Base-by-base conservation (phyloP, 768 basidiomycete species). In the Lactifluus echinatus region DNA sequence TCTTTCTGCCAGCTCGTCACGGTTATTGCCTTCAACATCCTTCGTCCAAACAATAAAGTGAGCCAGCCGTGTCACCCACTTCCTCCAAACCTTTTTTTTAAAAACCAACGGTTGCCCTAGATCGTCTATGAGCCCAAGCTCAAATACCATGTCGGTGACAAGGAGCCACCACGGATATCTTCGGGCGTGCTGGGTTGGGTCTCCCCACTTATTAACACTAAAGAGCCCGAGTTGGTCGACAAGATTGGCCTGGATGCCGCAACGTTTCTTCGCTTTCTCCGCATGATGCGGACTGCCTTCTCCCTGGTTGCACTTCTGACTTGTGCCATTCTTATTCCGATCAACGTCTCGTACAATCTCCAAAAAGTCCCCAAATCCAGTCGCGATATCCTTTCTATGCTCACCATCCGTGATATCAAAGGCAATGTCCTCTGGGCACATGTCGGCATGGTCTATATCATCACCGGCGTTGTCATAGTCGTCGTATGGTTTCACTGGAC, bases 201-300 rank as follows among this genome's bases (percentile, higher is more conserved):
- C 0, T 84, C 86, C 8, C 93, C 93, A 0, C 80, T 97, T 39
- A 66, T 91, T 34, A 80, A 83, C 60, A 84, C 87, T 24, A 86
- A 85, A 66, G 93, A 97, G 68, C 84, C 89, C n/a, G 88, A 93
- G 60, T 81, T 96, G 33, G 75, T 95, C 28, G 84, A 89, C 64
- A 89, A 88, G 69, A 75, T 90, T 69, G 95, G 95, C 26, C 82
- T 96, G 10, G 96, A 99, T 66, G 95, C 94, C 0, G 90, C 93
- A 47, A 80, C 87, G 23, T 99, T 87, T 70, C 80, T 99, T 23
- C 87, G 95, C 26, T 97, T 98, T 70, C 80, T 88, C 24, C 85
- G 93, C 53, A 81, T 99, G 72, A 78, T 87, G 67, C 85, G 92
- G 19, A 77, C 75, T 70, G 74, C 89, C 49, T 93, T 92, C 74